A percentile compares a stretch with the other conserved stretches of the same genome.
These are phyloP conservation scores for Phytophthora sansomeana DNA, from an alignment of 352 stramenopile genomes.

Conservation along the genomic window DNA sequence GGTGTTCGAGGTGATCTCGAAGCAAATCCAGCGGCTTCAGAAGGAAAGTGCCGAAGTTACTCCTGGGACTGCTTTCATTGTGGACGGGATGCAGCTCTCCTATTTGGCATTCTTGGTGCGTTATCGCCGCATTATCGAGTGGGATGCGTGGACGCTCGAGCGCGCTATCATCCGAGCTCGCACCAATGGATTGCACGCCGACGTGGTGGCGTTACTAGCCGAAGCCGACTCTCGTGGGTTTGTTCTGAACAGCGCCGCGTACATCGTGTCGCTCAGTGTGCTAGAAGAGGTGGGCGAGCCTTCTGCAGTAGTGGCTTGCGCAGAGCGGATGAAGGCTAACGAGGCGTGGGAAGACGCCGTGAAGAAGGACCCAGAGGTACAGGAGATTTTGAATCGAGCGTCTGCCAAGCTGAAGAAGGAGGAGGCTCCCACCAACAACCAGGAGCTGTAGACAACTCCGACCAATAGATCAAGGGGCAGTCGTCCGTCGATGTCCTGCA, in stretches of 20 bases:
- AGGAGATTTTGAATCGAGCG: conserved; percentile 39
- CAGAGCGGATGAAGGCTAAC: conserved; percentile 38
- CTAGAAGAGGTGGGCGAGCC: conserved; percentile 40
- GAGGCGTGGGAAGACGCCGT: conserved; percentile 43
- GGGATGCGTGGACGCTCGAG: conserved; percentile 61
- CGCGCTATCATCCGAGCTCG: conserved; percentile 62
- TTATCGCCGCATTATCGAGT: conserved; percentile 58
- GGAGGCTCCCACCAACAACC: no score
- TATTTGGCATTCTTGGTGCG: conserved; percentile 60
- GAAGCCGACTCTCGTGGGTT: conserved; percentile 45
- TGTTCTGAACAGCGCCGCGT: conserved; percentile 51
- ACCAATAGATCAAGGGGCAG: conserved; percentile 13
- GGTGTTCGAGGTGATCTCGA: conserved; percentile 68
- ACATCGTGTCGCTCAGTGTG: conserved; percentile 55
- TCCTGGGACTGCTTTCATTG: conserved; percentile 37
- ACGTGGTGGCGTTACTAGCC: conserved; percentile 58
- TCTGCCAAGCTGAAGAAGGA: conserved; percentile 15
- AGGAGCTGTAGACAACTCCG: conserved; percentile 16
- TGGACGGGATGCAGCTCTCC: conserved; percentile 61
- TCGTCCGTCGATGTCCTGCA: not conserved
- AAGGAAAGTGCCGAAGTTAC: conserved; percentile 16
- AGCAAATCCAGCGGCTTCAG: conserved; percentile 55
- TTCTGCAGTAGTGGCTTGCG: conserved; percentile 42
- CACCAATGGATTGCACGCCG: conserved; percentile 45
- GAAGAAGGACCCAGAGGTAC: conserved; percentile 44